Base-by-base conservation (phyloP, 225 moss, liverwort and hornwort species). In the Rhytidiadelphus loreus region DNA sequence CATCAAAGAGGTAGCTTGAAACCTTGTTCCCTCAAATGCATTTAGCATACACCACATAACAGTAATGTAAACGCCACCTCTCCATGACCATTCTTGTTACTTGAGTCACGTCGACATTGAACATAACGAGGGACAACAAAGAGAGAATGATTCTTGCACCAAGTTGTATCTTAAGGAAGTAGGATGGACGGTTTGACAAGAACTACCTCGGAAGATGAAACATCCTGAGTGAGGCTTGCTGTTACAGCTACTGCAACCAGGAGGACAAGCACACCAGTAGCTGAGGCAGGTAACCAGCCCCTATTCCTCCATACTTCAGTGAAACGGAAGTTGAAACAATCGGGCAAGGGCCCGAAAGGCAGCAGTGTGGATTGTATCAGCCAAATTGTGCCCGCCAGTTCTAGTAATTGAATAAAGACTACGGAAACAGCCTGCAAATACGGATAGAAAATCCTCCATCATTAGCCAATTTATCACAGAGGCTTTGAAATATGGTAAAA, bases 201-300 rank as follows among this genome's bases (percentile, higher is more conserved):
- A 80, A 69, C 70, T 85, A 95, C 95, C 93, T 93, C 90, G 24
- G 92, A 68, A 71, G 91, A 11, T 24, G 89, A 91, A 89, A 92
- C 70, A 58, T 87, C 86, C 18, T 88, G 92, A 83, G 91, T 88
- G 85, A 91, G 74, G 53, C 88, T 91, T 88, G 91, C 91, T 18
- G 90, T 89, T 65, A 86, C 88, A 70, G 88, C 89, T 53, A 96
- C 91, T 78, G 81, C 93, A 89, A 95, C 74, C 9, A 95, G 77
- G 58, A 96, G 89, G 63, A 89, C 81, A 59, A 87, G 77, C 39
- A 95, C 78, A 30, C 95, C 93, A 32, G 89, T 43, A 50, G 88
- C 86, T 73, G 94, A 88, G 62, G 92, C 92, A 86, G 93, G 94
- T 60, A 94, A 79, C 95, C 96, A 96, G 81, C 93, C 93, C 84